Conservation (phyloP, 2,329 filamentous ascomycete genomes). For the Stemphylium beticola region DNA sequence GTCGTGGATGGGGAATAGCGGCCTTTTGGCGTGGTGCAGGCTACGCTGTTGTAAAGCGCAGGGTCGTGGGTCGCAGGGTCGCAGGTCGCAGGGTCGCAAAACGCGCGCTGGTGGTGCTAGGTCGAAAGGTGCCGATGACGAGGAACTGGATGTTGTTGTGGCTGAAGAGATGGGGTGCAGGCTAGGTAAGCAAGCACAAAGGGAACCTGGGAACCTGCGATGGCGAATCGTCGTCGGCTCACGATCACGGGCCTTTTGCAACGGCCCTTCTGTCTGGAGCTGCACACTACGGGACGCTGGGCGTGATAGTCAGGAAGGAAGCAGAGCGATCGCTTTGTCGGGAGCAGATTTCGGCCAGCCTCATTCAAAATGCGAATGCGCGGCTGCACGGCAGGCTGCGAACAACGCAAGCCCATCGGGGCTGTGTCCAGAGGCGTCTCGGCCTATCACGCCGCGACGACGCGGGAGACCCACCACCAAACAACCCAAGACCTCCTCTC, state of each 20-base stretch:
- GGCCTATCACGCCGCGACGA: conserved; percentile 7
- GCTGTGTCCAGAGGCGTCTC: conserved; percentile 6
- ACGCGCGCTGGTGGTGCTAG: conserved; percentile 4
- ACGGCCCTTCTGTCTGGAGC: conserved; percentile 2
- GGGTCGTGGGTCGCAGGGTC: conserved; percentile 7
- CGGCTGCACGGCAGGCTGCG: conserved; percentile 1
- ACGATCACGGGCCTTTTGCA: conserved; percentile 1
- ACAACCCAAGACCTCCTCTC: conserved; percentile 5
- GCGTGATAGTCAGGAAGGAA: neutral
- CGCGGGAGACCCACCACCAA: conserved; percentile 10
- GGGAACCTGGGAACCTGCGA: neutral
- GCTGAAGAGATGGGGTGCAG: conserved; percentile 11
- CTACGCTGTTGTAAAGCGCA: conserved; percentile 2
- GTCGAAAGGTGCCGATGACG: conserved; percentile 12
- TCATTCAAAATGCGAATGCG: neutral
- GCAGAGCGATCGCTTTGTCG: neutral
- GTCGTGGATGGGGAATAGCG: neutral
- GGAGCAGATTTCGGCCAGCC: neutral
- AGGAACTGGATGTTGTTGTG: conserved; percentile 12
- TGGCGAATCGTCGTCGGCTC: neutral
- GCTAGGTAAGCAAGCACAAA: conserved; percentile 5
- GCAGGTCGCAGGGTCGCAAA: neutral
- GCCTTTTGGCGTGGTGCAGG: conserved; percentile 6
- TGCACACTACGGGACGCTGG: neutral
- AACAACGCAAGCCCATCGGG: conserved; percentile 14